Evolutionary conservation across 1,284 basidiomycete genomes (phyloP), one percentile per base, ranked within the genome.

Genomic region (Takashimella koratensis): DNA sequence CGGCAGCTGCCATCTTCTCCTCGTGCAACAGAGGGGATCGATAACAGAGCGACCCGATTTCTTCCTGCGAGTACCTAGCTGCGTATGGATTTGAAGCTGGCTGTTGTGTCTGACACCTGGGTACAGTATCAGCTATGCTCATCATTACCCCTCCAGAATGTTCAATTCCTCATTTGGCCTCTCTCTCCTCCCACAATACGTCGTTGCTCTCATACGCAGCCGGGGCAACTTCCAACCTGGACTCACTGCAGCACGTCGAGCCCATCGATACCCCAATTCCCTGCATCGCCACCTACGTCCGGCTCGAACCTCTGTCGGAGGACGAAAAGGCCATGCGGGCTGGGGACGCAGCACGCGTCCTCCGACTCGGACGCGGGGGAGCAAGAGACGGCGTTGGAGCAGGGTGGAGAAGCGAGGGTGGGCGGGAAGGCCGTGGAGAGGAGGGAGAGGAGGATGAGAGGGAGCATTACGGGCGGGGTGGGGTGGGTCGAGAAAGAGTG

Each of bases 271-370:
- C 70, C 70, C 75, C 75, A 76, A 43, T 51, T 58, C 1, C 75
- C 75, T 30, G 49, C 47, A 43, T 75, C 75, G 21, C 53, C 49
- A 2, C 66, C 71, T 4, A 62, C 59, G 42, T 75, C 73, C 16
- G 73, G 66, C 54, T 75, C 71, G 55, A 74, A 74, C 20, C 70
- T 57, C 54, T 75, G 73, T 25, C 57, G 56, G 56, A 76, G 72
- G 19, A 74, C 50, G 56, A 75, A 67, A 24, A 73, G 57, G 1
- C 75, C 74, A 22, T 60, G 67, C 0, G 73, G 73, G 2, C 50
- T 50, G 2, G 71, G 65, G 0, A 69, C 62, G 51, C 65, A 69
- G 52, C 75, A 76, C 1, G 68, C 52, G 52, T 76, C 66, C 41
- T 56, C 51, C 13, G 40, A 36, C 16, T 39, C 36, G 1, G 59